Percentiles rank a stretch among this genome's conserved stretches.
phyloP scores from a whole-genome alignment of 768 basidiomycete species.

The Leccinum broughii region DNA sequence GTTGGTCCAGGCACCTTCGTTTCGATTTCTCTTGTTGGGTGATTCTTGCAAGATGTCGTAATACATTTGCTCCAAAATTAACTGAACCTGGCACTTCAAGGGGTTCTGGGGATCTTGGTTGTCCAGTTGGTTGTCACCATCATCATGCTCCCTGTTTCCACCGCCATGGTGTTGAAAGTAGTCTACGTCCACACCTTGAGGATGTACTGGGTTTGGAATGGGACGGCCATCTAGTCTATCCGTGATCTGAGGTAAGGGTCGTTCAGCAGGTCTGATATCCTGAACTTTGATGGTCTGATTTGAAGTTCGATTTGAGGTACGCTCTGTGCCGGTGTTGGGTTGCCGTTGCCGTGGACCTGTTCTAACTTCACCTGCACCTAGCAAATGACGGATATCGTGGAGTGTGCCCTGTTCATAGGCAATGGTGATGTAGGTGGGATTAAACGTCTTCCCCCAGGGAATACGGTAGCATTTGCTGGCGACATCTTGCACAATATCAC shows the following conservation, averaged over 20 bases:
- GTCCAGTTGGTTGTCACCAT: not conserved
- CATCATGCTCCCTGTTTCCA: not conserved
- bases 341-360: not conserved
- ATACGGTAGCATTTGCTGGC: not conserved
- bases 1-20: not conserved
- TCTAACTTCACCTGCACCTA: not conserved
- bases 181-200: slow-evolving; percentile 6
- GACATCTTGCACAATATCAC: slow-evolving; percentile 1
- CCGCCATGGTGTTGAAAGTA: slow-evolving; percentile 2
- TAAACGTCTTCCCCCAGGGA: not conserved
- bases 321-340: not conserved
- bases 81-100: not conserved
- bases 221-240: not conserved
- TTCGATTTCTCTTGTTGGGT: not conserved
- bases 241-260: not conserved
- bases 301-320: not conserved
- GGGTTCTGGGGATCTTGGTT: not conserved
- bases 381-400: not conserved
- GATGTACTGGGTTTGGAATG: not conserved
- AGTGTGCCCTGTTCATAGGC: not conserved
- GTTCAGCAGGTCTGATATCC: not conserved
- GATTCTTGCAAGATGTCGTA: not conserved
- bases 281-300: not conserved
- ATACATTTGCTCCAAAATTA: not conserved
- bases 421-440: not conserved